Evolutionary conservation across 495 filamentous ascomycete species (phyloP).

Genomic region (Annulohypoxylon nitens): DNA sequence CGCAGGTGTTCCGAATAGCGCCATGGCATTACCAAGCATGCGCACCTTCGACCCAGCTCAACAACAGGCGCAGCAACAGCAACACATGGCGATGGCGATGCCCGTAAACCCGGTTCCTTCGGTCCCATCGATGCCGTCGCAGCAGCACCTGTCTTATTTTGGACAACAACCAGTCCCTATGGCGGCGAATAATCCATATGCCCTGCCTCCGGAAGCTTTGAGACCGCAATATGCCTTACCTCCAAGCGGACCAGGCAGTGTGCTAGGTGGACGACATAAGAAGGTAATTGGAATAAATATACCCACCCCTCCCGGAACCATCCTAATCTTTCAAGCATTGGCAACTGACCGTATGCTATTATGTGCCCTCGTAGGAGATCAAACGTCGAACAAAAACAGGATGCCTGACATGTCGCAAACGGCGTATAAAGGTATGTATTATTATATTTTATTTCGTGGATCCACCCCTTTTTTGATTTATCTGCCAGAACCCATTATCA

Average conservation of each 20-base stretch:
- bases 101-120: slow-evolving; percentile 49
- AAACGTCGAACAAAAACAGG: slow-evolving; percentile 98
- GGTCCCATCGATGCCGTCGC: slow-evolving; percentile 50
- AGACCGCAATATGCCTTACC: slow-evolving; percentile 58
- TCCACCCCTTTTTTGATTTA: slow-evolving; percentile 3
- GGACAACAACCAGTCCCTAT: slow-evolving; percentile 54
- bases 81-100: slow-evolving; percentile 54
- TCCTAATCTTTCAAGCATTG: slow-evolving; percentile 35
- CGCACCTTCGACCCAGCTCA: slow-evolving; percentile 67
- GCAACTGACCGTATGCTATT: slow-evolving; percentile 44
- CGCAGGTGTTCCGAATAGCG: slow-evolving; percentile 61
- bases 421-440: slow-evolving; percentile 93
- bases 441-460: slow-evolving; percentile 32
- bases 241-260: slow-evolving; percentile 69
- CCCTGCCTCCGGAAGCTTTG: slow-evolving; percentile 58
- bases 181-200: slow-evolving; percentile 60
- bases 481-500: not conserved
- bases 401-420: slow-evolving; percentile 95
- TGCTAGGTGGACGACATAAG: slow-evolving; percentile 88
- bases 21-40: slow-evolving; percentile 76
- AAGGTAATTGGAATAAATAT: slow-evolving; percentile 67
- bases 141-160: slow-evolving; percentile 54
- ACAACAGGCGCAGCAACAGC: slow-evolving; percentile 60
- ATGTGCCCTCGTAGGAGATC: slow-evolving; percentile 75
- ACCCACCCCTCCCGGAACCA: slow-evolving; percentile 18